Conservation (phyloP, 148 eudicot genomes). For the Arctostaphylos glauca region DNA sequence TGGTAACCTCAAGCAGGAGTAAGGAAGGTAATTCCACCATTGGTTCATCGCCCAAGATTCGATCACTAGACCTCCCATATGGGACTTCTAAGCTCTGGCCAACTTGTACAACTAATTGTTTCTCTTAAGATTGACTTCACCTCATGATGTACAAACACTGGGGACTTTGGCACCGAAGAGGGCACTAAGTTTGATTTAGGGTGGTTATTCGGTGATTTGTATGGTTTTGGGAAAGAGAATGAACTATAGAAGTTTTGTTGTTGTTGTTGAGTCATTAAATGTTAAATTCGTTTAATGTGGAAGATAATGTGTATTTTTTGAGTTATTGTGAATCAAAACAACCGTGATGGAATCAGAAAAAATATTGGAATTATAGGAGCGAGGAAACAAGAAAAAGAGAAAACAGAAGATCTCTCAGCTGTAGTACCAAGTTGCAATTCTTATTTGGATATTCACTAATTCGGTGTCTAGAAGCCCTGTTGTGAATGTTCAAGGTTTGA, state of each 20-base stretch:
- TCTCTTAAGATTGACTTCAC: background rate
- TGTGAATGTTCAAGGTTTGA: background rate
- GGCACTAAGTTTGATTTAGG: background rate
- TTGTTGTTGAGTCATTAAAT: background rate
- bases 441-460: background rate
- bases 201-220: background rate
- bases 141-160: background rate
- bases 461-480: background rate
- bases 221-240: background rate
- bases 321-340: background rate
- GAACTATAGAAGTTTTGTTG: background rate
- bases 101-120: background rate
- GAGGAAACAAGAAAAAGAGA: background rate
- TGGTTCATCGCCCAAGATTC: background rate
- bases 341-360: background rate
- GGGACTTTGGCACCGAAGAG: background rate
- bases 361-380: background rate
- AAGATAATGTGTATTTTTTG: background rate
- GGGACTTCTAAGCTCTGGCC: background rate
- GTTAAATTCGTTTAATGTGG: background rate
- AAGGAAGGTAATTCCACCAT: background rate
- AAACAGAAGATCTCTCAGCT: background rate
- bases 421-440: background rate
- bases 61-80: background rate
- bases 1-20: background rate